phyloP scores from a whole-genome alignment of 2,329 filamentous ascomycete species.

The Fusarium cyanostomum region DNA sequence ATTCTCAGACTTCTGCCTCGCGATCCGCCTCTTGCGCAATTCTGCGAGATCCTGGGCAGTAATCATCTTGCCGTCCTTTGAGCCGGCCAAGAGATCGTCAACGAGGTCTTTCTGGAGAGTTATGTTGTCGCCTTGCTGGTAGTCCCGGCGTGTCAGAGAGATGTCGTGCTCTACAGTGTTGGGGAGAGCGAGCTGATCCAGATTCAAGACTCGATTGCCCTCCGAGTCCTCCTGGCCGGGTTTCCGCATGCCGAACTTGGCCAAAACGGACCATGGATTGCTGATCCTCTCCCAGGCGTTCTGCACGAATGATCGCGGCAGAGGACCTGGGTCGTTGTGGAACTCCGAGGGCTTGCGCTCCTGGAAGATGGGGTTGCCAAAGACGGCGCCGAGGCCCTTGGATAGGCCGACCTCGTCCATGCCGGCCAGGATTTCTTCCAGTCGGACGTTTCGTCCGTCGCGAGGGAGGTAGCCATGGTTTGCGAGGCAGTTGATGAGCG shows the following conservation, averaged over 20 bases:
- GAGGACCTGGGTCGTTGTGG: constrained; percentile 1
- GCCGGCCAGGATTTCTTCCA: constrained; percentile 28
- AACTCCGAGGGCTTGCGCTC: constrained; percentile 20
- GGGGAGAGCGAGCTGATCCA: constrained; percentile 34
- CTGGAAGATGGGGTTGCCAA: constrained; percentile 38
- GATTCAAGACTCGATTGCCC: constrained; percentile 30
- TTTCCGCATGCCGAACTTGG: constrained; percentile 35
- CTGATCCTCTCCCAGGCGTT: constrained; percentile 3
- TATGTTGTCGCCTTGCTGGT: constrained; percentile 34
- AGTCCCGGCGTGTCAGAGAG: constrained; percentile 37
- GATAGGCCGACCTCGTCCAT: constrained; percentile 32
- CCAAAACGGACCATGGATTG: constrained; percentile 35
- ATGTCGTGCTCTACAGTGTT: constrained; percentile 38
- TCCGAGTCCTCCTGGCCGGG: constrained; percentile 31
- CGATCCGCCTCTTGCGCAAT: constrained; percentile 32
- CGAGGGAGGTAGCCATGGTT: constrained; percentile 41
- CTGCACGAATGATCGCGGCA: constrained; percentile 14
- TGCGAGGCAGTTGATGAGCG: constrained; percentile 38
- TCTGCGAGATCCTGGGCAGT: constrained; percentile 33
- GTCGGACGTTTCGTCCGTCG: constrained; percentile 31
- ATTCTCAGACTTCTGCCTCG: constrained; percentile 27
- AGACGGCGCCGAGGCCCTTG: constrained; percentile 29
- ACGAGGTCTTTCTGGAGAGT: constrained; percentile 31
- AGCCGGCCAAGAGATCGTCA: constrained; percentile 27
- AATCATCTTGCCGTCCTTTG: constrained; percentile 33